These are phyloP conservation scores for Hyphopichia khmerensis DNA, from an alignment of 1,139 yeast species.

Conservation along the genomic window DNA sequence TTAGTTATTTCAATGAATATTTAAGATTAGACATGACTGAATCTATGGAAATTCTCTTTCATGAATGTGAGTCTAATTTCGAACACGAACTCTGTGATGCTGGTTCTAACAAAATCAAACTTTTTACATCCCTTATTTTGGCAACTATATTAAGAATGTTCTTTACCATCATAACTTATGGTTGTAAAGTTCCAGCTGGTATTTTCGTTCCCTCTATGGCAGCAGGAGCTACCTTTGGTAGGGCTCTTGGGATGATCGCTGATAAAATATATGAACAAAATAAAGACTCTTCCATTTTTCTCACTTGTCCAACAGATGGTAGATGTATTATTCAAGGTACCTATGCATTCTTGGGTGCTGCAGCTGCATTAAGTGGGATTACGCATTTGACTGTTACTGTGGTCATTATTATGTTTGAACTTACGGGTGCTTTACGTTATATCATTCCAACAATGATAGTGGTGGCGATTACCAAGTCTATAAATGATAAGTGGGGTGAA, in stretches of 20 bases:
- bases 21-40: constrained; percentile 91
- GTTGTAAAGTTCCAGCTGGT: constrained; percentile 92
- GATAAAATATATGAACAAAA: constrained; percentile 51
- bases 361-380: constrained; percentile 90
- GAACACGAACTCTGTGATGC: constrained; percentile 50
- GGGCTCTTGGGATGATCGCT: constrained; percentile 73
- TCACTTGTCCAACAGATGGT: constrained; percentile 41
- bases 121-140: constrained; percentile 52
- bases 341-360: constrained; percentile 96
- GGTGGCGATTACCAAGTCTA: constrained; percentile 82
- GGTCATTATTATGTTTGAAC: constrained; percentile 92
- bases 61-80: constrained; percentile 65
- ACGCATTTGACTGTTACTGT: constrained; percentile 91
- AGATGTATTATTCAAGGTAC: constrained; percentile 87
- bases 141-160: constrained; percentile 75
- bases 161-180: constrained; percentile 81
- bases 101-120: constrained; percentile 28
- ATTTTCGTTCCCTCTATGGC: constrained; percentile 97
- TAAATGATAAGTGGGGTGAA: constrained; percentile 72
- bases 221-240: constrained; percentile 91
- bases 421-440: constrained; percentile 89
- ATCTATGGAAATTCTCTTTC: constrained; percentile 85
- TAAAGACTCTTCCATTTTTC: constrained; percentile 45
- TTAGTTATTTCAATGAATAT: constrained; percentile 83
- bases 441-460: constrained; percentile 95